Evolutionary conservation across 768 basidiomycete species (phyloP).

Genomic region (Termitomyces sp.): DNA sequence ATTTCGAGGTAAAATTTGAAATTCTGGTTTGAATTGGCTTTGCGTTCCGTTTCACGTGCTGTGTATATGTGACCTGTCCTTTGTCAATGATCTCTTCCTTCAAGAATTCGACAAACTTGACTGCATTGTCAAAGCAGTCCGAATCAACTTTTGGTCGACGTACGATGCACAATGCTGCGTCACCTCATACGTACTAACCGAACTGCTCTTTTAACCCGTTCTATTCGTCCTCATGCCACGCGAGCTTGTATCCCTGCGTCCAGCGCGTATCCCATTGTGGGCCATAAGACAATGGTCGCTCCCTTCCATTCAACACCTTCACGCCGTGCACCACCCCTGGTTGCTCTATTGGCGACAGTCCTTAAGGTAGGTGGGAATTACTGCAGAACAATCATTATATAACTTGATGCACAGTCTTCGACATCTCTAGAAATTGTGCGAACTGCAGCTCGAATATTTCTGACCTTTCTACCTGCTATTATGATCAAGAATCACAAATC

Average conservation of each 20-base stretch:
- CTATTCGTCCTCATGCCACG: slow-evolving; percentile 6
- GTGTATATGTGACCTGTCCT: neutral
- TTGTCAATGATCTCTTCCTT: neutral
- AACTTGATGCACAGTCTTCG: slow-evolving; percentile 50
- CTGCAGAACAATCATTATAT: neutral
- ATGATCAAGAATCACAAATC: slow-evolving; percentile 52
- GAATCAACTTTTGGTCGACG: neutral
- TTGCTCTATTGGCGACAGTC: slow-evolving; percentile 49
- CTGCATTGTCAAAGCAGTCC: neutral
- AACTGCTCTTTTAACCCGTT: slow-evolving; percentile 8
- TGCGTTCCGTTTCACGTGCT: neutral
- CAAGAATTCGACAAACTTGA: neutral
- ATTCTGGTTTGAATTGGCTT: neutral
- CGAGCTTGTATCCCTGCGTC: neutral
- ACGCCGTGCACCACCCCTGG: slow-evolving; percentile 29
- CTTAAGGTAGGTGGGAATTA: slow-evolving; percentile 48
- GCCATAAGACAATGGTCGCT: slow-evolving; percentile 1
- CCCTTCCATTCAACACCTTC: slow-evolving; percentile 35
- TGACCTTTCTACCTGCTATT: slow-evolving; percentile 71
- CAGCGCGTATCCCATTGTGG: neutral
- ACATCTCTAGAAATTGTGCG: slow-evolving; percentile 66
- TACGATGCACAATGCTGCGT: slow-evolving; percentile 51
- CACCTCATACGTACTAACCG: slow-evolving; percentile 26
- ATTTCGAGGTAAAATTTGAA: neutral
- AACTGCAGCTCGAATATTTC: slow-evolving; percentile 61